Evolutionary conservation across 2,329 filamentous ascomycete genomes (phyloP).

Genomic region (Fusarium agapanthi): DNA sequence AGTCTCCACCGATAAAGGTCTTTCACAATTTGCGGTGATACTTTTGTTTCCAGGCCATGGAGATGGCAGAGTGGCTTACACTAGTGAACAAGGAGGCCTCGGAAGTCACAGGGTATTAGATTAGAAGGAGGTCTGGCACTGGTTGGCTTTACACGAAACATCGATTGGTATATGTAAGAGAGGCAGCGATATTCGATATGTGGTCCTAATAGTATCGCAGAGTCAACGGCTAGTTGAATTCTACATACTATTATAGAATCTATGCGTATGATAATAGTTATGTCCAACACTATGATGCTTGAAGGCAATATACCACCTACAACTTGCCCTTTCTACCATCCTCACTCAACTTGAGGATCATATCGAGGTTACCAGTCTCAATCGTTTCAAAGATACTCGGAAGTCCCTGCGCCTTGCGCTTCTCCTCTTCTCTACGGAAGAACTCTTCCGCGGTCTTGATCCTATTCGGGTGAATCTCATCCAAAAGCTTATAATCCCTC

Average conservation of each 20-base stretch:
- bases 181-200: accelerated
- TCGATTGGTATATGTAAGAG: accelerated
- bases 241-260: accelerated
- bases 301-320: accelerated
- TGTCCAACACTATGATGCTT: accelerated
- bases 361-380: accelerated
- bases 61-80: accelerated
- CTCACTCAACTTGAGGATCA: neutral
- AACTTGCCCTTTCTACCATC: neutral
- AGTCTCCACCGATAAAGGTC: neutral
- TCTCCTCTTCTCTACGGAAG: conserved; percentile 2
- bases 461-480: conserved; percentile 20
- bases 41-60: accelerated
- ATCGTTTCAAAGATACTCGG: neutral
- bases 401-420: neutral
- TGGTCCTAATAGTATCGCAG: accelerated
- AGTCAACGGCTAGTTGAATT: accelerated
- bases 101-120: neutral
- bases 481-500: conserved; percentile 9
- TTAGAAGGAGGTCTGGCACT: accelerated
- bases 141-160: accelerated
- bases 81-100: neutral
- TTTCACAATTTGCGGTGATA: accelerated
- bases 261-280: accelerated
- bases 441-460: conserved; percentile 17